Percentiles rank a stretch among this genome's conserved stretches.
Evolutionary conservation across 352 stramenopile genomes (phyloP).

Genomic region (Phytophthora agathidicida): DNA sequence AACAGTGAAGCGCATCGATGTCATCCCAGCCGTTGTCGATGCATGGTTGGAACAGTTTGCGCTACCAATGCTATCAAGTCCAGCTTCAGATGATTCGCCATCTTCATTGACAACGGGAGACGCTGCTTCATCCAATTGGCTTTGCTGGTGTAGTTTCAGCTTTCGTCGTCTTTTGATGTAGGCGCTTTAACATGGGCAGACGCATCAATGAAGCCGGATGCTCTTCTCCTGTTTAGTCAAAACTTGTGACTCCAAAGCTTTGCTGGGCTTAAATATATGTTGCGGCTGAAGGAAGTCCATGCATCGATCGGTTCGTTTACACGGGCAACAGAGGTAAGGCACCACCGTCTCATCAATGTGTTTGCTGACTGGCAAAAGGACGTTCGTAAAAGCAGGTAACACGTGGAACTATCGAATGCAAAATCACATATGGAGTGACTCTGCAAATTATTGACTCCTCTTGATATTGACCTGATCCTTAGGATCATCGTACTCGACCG

Average conservation of each 20-base stretch:
- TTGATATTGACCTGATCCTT: not conserved
- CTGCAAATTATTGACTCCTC: not conserved
- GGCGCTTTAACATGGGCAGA: not conserved
- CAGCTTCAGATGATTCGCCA: not conserved
- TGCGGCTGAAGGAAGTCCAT: too few relatives aligned
- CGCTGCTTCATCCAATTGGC: not conserved
- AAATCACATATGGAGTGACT: too few relatives aligned
- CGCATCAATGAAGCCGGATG: constrained; percentile 16
- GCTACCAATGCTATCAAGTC: constrained; percentile 21
- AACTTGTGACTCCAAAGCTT: too few relatives aligned
- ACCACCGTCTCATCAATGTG: too few relatives aligned
- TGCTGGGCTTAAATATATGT: too few relatives aligned
- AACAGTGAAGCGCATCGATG: constrained; percentile 26
- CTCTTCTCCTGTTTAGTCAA: too few relatives aligned
- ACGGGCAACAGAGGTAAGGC: too few relatives aligned
- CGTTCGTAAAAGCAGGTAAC: too few relatives aligned
- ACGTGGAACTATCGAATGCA: too few relatives aligned
- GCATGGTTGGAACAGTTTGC: constrained; percentile 8
- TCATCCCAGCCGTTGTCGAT: constrained; percentile 33
- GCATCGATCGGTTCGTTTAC: too few relatives aligned
- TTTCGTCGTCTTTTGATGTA: not conserved
- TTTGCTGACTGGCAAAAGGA: too few relatives aligned
- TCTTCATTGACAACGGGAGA: not conserved
- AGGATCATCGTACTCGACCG: too few relatives aligned
- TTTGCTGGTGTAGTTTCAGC: not conserved